Percentiles rank a stretch among this genome's conserved stretches.
Conservation (phyloP, 768 basidiomycete species). For the Suillus luteus region DNA sequence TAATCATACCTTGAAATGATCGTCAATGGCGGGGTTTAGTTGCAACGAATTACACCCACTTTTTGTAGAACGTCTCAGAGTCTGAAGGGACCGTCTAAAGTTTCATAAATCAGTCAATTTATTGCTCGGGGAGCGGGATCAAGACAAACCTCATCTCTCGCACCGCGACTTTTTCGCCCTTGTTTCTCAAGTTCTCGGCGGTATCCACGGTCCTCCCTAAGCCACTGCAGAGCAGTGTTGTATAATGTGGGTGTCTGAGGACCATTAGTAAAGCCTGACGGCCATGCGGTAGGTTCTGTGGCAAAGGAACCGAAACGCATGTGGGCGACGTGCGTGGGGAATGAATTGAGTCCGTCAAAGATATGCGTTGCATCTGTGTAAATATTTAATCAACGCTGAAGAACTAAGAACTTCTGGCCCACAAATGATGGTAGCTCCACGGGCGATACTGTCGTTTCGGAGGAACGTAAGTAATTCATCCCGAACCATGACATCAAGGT, state of each 20-base stretch:
- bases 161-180: conserved; percentile 62
- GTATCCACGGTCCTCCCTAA: conserved; percentile 77
- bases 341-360: conserved; percentile 88
- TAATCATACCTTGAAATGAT: conserved; percentile 49
- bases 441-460: conserved; percentile 72
- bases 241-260: conserved; percentile 50
- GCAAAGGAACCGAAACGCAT: conserved; percentile 83
- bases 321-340: conserved; percentile 92
- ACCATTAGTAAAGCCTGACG: conserved; percentile 37
- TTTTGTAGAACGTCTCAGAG: conserved; percentile 83
- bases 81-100: conserved; percentile 63
- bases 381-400: conserved; percentile 13
- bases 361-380: conserved; percentile 91
- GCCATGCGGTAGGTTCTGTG: conserved; percentile 72
- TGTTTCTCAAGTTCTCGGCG: conserved; percentile 58
- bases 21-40: conserved; percentile 11
- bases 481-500: conserved; percentile 94
- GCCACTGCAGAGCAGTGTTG: conserved; percentile 79
- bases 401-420: conserved; percentile 28
- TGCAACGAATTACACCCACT: conserved; percentile 46
- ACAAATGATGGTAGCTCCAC: conserved; percentile 90
- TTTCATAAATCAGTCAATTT: conserved; percentile 7
- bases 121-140: background rate
- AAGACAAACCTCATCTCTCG: conserved; percentile 53
- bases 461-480: conserved; percentile 89